phyloP scores from a whole-genome alignment of 768 basidiomycete species.

The Lyophyllum decastes region DNA sequence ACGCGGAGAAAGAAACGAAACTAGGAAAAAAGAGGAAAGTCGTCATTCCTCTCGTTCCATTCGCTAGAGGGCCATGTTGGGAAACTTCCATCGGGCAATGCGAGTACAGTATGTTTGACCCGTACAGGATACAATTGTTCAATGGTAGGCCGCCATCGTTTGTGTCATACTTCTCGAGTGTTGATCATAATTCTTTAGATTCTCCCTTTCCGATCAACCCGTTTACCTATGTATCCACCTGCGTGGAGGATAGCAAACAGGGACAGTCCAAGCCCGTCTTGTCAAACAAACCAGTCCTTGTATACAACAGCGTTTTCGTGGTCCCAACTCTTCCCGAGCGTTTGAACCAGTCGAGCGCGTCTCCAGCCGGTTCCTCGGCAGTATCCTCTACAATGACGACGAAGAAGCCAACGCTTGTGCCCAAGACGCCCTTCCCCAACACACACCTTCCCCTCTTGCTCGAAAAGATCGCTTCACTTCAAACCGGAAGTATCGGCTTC shows the following conservation, averaged over 20 bases:
- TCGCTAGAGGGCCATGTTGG: slow-evolving; percentile 82
- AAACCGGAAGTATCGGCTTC: slow-evolving; percentile 61
- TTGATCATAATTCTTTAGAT: slow-evolving; percentile 45
- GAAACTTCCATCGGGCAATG: slow-evolving; percentile 69
- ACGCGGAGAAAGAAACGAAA: slow-evolving; percentile 46
- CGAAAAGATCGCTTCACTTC: slow-evolving; percentile 60
- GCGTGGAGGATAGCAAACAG: slow-evolving; percentile 36
- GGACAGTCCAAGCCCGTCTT: slow-evolving; percentile 22
- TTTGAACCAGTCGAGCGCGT: slow-evolving; percentile 22
- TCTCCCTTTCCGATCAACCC: slow-evolving; percentile 74
- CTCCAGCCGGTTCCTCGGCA: slow-evolving; percentile 12
- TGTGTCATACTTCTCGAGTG: neutral
- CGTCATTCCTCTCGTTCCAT: slow-evolving; percentile 78
- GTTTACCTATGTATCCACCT: slow-evolving; percentile 67
- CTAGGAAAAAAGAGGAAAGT: slow-evolving; percentile 72
- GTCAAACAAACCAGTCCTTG: slow-evolving; percentile 12
- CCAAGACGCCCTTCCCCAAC: slow-evolving; percentile 72
- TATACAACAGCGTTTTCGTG: slow-evolving; percentile 38
- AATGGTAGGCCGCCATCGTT: slow-evolving; percentile 59
- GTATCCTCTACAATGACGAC: slow-evolving; percentile 17
- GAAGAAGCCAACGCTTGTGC: slow-evolving; percentile 32
- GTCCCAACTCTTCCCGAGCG: slow-evolving; percentile 48
- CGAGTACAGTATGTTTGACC: slow-evolving; percentile 67
- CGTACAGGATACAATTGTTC: slow-evolving; percentile 78
- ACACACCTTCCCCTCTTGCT: slow-evolving; percentile 60